These are phyloP conservation scores for Aspergillus brasiliensis DNA, from an alignment of 2,329 filamentous ascomycete genomes.

Conservation along the genomic window DNA sequence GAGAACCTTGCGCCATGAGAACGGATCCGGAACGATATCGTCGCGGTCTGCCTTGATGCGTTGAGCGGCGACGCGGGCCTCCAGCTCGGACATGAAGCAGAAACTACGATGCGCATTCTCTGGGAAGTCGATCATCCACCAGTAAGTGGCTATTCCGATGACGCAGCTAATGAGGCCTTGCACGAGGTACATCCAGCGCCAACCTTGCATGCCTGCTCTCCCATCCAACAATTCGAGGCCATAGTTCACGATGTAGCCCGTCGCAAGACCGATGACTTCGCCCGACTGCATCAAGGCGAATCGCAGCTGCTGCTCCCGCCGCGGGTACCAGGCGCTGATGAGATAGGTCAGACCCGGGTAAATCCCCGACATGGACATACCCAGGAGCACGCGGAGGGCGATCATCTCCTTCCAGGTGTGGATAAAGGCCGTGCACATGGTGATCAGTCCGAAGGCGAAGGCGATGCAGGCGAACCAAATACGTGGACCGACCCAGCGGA, in stretches of 20 bases:
- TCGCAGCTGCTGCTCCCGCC: slow-evolving; percentile 66
- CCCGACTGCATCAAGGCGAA: slow-evolving; percentile 67
- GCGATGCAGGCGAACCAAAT: slow-evolving; percentile 64
- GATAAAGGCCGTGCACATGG: slow-evolving; percentile 69
- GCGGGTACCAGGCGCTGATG: slow-evolving; percentile 62
- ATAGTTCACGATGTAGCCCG: slow-evolving; percentile 68
- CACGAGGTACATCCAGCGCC: slow-evolving; percentile 71
- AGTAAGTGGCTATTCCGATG: slow-evolving; percentile 63
- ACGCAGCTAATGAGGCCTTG: slow-evolving; percentile 64
- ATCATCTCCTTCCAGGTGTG: slow-evolving; percentile 71
- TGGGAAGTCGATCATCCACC: slow-evolving; percentile 72
- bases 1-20: slow-evolving; percentile 58
- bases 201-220: slow-evolving; percentile 58
- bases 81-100: slow-evolving; percentile 58
- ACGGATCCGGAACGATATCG: slow-evolving; percentile 60
- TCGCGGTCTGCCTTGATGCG: slow-evolving; percentile 64
- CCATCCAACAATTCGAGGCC: slow-evolving; percentile 67
- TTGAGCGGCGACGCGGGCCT: slow-evolving; percentile 58
- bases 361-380: slow-evolving; percentile 60
- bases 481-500: slow-evolving; percentile 65
- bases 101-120: slow-evolving; percentile 61
- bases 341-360: slow-evolving; percentile 50
- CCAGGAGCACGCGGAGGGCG: slow-evolving; percentile 64
- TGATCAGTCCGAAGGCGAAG: slow-evolving; percentile 64
- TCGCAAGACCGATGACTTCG: slow-evolving; percentile 66